Evolutionary conservation across 202 grass and related monocot species (phyloP), one percentile per base, ranked within the genome.

Genomic region (Dendrocalamus latiflorus): DNA sequence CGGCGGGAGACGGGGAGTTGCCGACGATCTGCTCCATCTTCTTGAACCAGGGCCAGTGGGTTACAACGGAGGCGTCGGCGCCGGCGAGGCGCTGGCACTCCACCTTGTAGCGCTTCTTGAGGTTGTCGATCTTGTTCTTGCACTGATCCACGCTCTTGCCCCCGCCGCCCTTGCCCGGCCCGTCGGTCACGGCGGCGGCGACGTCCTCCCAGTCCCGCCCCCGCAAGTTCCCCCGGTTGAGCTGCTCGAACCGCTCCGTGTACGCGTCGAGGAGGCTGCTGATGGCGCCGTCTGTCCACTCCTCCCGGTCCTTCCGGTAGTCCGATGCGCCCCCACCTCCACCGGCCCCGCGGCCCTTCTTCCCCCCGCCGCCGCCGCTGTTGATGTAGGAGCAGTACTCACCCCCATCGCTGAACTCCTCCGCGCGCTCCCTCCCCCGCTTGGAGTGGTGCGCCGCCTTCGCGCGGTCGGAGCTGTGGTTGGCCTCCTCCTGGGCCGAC

Each of bases 111-210:
- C 93, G 89, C 71, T 99, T 99, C 79, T 99, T 99, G 17, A 99
- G 91, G 63, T 99, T 99, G 51, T 99, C 96, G 59, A 99, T 96
- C 91, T 99, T 99, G 81, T 99, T 99, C 87, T 99, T 99, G 50
- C 96, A 96, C 72, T 99, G 93, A 78, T 99, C 96, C 12, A 99
- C 93, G 53, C 87, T 99, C 88, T 99, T 99, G 74, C 65, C 70
- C 42, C 74, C 84, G 25, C 48, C 39, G 33, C 65, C 28, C 79
- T 81, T 90, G 41, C 77, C 83, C 75, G 86, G 77, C 45, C 88
- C 87, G 36, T 92, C 88, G 50, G 87, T 95, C 25, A 99, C 97
- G 20, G 83, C 77, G 65, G 59, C 81, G 39, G 93, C 93, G 36
- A 94, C 90, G 76, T 97, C 94, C 68, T 97, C 94, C 97, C 97